Evolutionary conservation across 2,329 filamentous ascomycete genomes (phyloP).

Genomic region (Lachnellula cervina): DNA sequence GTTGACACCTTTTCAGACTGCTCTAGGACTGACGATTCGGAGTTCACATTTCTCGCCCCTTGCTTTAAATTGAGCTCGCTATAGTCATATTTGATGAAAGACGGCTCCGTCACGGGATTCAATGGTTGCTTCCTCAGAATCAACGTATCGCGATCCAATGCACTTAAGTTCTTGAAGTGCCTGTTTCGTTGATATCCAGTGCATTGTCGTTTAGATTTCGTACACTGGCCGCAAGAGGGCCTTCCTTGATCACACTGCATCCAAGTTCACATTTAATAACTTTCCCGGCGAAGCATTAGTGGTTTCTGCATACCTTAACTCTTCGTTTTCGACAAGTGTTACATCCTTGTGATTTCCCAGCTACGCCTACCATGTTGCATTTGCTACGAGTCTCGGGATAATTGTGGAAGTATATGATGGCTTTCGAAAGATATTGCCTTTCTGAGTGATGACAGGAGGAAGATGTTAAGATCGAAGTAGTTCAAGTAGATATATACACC

Average conservation of each 20-base stretch:
- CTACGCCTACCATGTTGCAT: constrained; percentile 8
- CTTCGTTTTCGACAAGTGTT: constrained; percentile 10
- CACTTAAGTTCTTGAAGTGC: constrained; percentile 13
- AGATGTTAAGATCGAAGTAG: constrained; percentile 9
- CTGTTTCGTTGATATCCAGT: constrained; percentile 13
- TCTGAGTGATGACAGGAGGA: constrained; percentile 8
- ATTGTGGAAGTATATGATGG: constrained; percentile 6
- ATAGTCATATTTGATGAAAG: constrained; percentile 9
- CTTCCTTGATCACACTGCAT: constrained; percentile 8
- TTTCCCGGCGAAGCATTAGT: constrained; percentile 7
- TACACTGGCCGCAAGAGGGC: constrained; percentile 11
- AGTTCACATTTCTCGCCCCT: constrained; percentile 4
- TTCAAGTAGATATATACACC: constrained; percentile 8
- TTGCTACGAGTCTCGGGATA: constrained; percentile 4
- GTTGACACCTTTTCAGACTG: background rate
- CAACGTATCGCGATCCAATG: constrained; percentile 9
- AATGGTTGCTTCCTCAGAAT: constrained; percentile 10
- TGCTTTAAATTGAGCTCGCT: constrained; percentile 8
- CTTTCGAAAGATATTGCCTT: constrained; percentile 9
- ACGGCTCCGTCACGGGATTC: constrained; percentile 9
- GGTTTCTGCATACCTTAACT: constrained; percentile 10
- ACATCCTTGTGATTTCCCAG: constrained; percentile 10
- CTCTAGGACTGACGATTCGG: constrained; percentile 6
- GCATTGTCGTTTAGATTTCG: constrained; percentile 8
- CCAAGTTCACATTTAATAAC: constrained; percentile 5